Conservation (phyloP, 495 filamentous ascomycete species). For the Trichoderma erinaceum region DNA sequence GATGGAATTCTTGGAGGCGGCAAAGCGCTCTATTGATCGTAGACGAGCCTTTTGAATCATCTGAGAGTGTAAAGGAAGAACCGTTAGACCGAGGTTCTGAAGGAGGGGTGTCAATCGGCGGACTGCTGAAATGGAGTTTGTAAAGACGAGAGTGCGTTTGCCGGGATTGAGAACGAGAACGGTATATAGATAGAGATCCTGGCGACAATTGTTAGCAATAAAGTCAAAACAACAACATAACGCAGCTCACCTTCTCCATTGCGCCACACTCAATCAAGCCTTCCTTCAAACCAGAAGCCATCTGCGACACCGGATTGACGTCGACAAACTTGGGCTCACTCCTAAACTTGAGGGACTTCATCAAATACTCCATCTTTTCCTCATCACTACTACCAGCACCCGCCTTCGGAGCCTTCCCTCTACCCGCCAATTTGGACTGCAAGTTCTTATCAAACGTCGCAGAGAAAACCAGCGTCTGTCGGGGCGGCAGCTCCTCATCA, state of each 20-base stretch:
- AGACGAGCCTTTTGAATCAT: constrained; percentile 97
- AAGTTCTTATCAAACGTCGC: constrained; percentile 88
- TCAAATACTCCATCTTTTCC: constrained; percentile 81
- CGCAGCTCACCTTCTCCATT: constrained; percentile 69
- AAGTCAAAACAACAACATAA: neutral
- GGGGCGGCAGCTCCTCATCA: constrained; percentile 30
- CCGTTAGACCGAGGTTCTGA: constrained; percentile 72
- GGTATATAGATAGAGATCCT: constrained; percentile 91
- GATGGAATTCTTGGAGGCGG: constrained; percentile 46
- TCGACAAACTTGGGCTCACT: constrained; percentile 86
- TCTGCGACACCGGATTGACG: constrained; percentile 77
- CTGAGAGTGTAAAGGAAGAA: constrained; percentile 76
- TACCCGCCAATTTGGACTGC: constrained; percentile 78
- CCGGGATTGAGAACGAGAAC: constrained; percentile 77
- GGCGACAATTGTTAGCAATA: constrained; percentile 14
- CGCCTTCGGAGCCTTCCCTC: neutral
- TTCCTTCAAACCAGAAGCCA: constrained; percentile 81
- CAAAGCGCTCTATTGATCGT: constrained; percentile 70
- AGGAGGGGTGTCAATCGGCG: constrained; percentile 81
- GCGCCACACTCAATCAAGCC: constrained; percentile 86
- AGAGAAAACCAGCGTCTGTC: constrained; percentile 93
- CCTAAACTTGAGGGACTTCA: constrained; percentile 83
- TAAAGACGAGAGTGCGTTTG: constrained; percentile 76
- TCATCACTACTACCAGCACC: constrained; percentile 57
- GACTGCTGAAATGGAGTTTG: constrained; percentile 91